Evolutionary conservation across 345 rosid species (phyloP).

Genomic region (Hibiscus syriacus): DNA sequence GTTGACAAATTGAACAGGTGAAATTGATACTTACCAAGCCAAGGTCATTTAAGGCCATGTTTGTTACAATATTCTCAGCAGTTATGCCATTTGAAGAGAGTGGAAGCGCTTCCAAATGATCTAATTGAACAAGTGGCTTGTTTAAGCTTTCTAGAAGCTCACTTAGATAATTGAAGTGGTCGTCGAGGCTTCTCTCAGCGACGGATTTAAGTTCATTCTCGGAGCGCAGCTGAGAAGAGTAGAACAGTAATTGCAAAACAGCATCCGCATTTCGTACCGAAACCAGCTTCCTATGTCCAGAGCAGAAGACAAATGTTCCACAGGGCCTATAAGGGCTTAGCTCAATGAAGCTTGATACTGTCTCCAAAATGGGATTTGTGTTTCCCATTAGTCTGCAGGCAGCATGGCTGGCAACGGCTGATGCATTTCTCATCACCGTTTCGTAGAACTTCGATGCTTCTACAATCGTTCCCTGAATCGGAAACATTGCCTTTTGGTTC

Average conservation of each 20-base stretch:
- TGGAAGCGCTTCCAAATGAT: slow-evolving; percentile 26
- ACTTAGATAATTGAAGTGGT: slow-evolving; percentile 36
- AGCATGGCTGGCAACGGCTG: slow-evolving; percentile 44
- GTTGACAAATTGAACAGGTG: not conserved
- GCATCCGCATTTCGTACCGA: slow-evolving; percentile 60
- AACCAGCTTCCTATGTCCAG: slow-evolving; percentile 37
- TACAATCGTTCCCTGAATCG: not conserved
- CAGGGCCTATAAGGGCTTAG: slow-evolving; percentile 76
- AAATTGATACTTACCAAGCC: slow-evolving; percentile 46
- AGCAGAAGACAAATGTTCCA: slow-evolving; percentile 61
- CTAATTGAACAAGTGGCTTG: slow-evolving; percentile 6
- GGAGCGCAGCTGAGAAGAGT: slow-evolving; percentile 43
- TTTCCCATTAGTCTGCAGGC: slow-evolving; percentile 63
- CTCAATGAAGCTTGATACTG: slow-evolving; percentile 44
- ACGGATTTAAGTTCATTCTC: slow-evolving; percentile 20
- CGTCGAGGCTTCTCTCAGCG: slow-evolving; percentile 36
- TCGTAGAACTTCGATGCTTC: slow-evolving; percentile 20
- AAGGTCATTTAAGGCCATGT: slow-evolving; percentile 38
- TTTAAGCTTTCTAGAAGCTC: slow-evolving; percentile 28
- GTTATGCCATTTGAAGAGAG: slow-evolving; percentile 22
- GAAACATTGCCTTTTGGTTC: slow-evolving; percentile 8
- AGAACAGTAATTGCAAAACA: slow-evolving; percentile 62
- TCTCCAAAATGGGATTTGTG: slow-evolving; percentile 51
- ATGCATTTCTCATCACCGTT: slow-evolving; percentile 49
- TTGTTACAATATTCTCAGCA: slow-evolving; percentile 6